Conservation (phyloP, 23 red algal species). For the Gracilaria gracilis region DNA sequence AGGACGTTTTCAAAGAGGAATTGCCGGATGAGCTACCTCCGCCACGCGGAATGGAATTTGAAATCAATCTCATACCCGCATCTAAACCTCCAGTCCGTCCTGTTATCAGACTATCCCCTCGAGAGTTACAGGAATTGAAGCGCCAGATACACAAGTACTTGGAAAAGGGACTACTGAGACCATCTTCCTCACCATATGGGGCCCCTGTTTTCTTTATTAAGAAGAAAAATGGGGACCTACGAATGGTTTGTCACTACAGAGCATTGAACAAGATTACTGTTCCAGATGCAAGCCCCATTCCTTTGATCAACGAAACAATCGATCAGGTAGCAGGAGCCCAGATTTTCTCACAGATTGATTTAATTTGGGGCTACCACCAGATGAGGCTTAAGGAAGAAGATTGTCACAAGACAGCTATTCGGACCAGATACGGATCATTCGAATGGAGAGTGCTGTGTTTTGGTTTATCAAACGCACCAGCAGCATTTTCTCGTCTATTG, state of each 20-base stretch:
- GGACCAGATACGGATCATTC: slow-evolving; percentile 37
- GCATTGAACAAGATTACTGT: slow-evolving; percentile 18
- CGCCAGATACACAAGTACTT: slow-evolving; percentile 27
- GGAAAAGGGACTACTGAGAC: slow-evolving; percentile 27
- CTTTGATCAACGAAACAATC: slow-evolving; percentile 46
- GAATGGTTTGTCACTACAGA: slow-evolving; percentile 39
- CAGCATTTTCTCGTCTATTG: slow-evolving; percentile 19
- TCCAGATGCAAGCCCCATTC: slow-evolving; percentile 53
- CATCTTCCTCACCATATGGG: slow-evolving; percentile 14
- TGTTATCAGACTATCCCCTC: background rate
- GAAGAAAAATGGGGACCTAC: slow-evolving; percentile 27
- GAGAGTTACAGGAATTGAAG: slow-evolving; percentile 31
- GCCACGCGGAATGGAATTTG: slow-evolving; percentile 8
- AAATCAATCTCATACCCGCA: background rate
- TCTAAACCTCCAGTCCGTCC: background rate
- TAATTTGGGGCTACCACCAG: slow-evolving; percentile 35
- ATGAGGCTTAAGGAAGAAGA: slow-evolving; percentile 49
- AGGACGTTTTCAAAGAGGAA: slow-evolving; percentile 17
- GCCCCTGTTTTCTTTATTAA: slow-evolving; percentile 46
- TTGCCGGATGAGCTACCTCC: slow-evolving; percentile 17
- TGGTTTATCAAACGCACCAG: slow-evolving; percentile 39
- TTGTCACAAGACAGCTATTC: slow-evolving; percentile 39
- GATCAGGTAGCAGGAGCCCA: slow-evolving; percentile 34
- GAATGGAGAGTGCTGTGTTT: slow-evolving; percentile 30
- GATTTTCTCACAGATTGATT: slow-evolving; percentile 63